A percentile compares a stretch with the other conserved stretches of the same genome.
phyloP scores from a whole-genome alignment of 805 yeast genomes.

The Yarrowia phangngaensis region DNA sequence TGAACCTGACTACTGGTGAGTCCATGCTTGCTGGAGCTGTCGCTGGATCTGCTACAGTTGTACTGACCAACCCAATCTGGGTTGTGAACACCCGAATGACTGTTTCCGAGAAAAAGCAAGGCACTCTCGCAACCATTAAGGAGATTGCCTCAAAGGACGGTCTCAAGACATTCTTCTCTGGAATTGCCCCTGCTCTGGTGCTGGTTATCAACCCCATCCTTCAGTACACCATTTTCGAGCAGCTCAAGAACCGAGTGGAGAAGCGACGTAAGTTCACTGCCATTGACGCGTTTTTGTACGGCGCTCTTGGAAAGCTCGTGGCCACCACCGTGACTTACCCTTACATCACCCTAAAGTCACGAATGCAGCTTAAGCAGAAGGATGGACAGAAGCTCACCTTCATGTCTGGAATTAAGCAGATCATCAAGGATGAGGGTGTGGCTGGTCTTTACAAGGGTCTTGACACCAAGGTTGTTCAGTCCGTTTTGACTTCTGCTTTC shows the following conservation, averaged over 20 bases:
- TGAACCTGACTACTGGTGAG: constrained; percentile 53
- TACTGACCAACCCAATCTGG: constrained; percentile 88
- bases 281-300: constrained; percentile 74
- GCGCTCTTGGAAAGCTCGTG: constrained; percentile 82
- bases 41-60: constrained; percentile 82
- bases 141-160: constrained; percentile 73
- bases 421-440: constrained; percentile 66
- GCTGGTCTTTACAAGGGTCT: constrained; percentile 79
- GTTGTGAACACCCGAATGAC: constrained; percentile 90
- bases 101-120: constrained; percentile 46
- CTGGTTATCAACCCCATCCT: constrained; percentile 84
- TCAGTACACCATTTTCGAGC: constrained; percentile 90
- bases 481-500: constrained; percentile 84
- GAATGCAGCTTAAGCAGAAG: constrained; percentile 68
- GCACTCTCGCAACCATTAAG: constrained; percentile 54
- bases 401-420: constrained; percentile 47
- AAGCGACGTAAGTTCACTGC: constrained; percentile 57
- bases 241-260: constrained; percentile 62
- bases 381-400: constrained; percentile 34
- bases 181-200: constrained; percentile 81
- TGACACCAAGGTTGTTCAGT: constrained; percentile 71
- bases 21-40: constrained; percentile 74
- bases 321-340: constrained; percentile 93
- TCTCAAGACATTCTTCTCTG: constrained; percentile 66
- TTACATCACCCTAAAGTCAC: constrained; percentile 77